A percentile compares a stretch with the other conserved stretches of the same genome.
These are phyloP conservation scores for Guadua angustifolia DNA, from an alignment of 176 grass and related monocot genomes.

Conservation along the genomic window DNA sequence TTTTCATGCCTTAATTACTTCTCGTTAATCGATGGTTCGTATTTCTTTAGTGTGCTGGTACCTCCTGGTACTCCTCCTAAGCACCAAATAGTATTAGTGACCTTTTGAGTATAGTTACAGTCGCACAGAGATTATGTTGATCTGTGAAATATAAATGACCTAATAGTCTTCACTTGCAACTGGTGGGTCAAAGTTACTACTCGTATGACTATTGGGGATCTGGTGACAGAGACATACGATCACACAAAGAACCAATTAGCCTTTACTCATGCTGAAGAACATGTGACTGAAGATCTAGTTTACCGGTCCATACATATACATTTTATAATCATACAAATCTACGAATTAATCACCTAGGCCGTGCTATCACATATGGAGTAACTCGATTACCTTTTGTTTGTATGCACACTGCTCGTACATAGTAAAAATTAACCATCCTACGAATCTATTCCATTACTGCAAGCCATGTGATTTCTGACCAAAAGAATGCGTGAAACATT, in stretches of 20 bases:
- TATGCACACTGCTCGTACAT: background rate
- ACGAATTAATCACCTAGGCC: conserved; percentile 28
- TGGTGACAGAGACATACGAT: too few species aligned
- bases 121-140: background rate
- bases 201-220: background rate
- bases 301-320: conserved; percentile 10
- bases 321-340: background rate
- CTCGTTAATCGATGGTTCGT: too few species aligned
- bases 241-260: background rate
- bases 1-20: background rate
- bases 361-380: background rate
- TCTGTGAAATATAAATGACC: conserved; percentile 12
- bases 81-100: background rate
- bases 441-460: conserved; percentile 18
- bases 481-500: conserved; percentile 8
- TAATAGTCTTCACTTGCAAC: background rate
- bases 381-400: background rate
- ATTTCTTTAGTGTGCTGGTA: too few species aligned
- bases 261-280: conserved; percentile 12
- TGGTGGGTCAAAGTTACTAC: conserved; percentile 20
- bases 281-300: background rate
- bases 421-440: conserved; percentile 19
- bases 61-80: too few species aligned
- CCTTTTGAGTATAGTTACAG: background rate
- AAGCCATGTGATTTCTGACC: conserved; percentile 17